Conservation (phyloP, 176 grass and related monocot species). For the Zizania latifolia region DNA sequence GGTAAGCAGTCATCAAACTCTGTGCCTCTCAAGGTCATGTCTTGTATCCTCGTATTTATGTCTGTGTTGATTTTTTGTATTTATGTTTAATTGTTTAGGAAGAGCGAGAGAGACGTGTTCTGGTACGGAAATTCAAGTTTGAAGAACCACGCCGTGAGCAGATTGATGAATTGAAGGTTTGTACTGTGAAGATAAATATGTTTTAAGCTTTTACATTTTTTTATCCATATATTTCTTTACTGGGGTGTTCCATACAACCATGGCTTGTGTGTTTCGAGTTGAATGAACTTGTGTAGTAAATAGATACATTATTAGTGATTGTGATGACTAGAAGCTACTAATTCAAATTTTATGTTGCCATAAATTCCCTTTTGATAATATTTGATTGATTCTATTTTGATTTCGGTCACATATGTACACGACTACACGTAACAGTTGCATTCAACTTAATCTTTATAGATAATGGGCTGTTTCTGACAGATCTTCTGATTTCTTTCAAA, state of each 20-base stretch:
- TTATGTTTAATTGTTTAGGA: constrained; percentile 58
- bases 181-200: neutral
- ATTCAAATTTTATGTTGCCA: neutral
- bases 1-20: constrained; percentile 32
- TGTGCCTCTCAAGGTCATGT: neutral
- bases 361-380: neutral
- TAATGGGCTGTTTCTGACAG: neutral
- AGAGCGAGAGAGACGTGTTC: constrained; percentile 79
- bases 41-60: constrained; percentile 23
- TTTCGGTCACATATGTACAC: neutral
- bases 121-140: constrained; percentile 85
- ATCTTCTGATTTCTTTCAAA: constrained; percentile 4
- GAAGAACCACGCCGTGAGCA: constrained; percentile 94
- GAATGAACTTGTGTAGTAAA: neutral
- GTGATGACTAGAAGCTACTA: neutral
- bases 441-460: neutral
- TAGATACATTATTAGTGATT: neutral
- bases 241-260: neutral
- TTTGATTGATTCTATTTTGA: neutral
- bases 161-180: constrained; percentile 94
- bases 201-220: constrained; percentile 23
- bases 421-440: neutral
- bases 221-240: constrained; percentile 1
- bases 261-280: no score
- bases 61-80: constrained; percentile 18